phyloP scores from a whole-genome alignment of 2,329 filamentous ascomycete species.

The Coccinonectria pachysandricola region DNA sequence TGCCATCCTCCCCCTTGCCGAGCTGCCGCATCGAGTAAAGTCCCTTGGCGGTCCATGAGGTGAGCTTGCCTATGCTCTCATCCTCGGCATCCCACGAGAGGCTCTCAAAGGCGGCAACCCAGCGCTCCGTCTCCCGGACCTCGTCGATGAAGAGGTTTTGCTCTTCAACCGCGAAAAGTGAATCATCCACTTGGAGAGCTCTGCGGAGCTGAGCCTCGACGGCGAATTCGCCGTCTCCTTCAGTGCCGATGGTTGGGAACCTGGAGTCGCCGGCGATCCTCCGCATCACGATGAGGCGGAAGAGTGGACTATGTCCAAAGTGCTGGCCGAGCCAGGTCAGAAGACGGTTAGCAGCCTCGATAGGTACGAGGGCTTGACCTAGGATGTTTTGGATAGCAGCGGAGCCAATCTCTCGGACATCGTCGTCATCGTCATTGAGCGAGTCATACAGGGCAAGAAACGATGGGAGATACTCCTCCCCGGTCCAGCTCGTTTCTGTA shows the following conservation, averaged over 20 bases:
- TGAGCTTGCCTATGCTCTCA: conserved; percentile 18
- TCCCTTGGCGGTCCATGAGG: conserved; percentile 40
- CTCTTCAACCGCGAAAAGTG: conserved; percentile 79
- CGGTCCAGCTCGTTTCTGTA: conserved; percentile 11
- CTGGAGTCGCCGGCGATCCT: conserved; percentile 28
- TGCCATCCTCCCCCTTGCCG: conserved; percentile 41
- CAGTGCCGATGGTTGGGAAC: conserved; percentile 4
- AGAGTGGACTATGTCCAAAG: conserved; percentile 26
- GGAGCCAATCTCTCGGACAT: conserved; percentile 61
- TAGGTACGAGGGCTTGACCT: conserved; percentile 31
- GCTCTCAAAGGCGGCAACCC: conserved; percentile 43
- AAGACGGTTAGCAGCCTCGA: conserved; percentile 37
- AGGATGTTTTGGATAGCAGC: conserved; percentile 37
- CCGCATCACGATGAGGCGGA: conserved; percentile 29
- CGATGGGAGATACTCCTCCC: conserved; percentile 38
- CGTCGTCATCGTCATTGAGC: conserved; percentile 85
- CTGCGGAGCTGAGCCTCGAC: conserved; percentile 30
- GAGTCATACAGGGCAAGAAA: conserved; percentile 63
- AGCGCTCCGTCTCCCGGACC: conserved; percentile 60
- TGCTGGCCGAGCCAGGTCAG: conserved; percentile 30
- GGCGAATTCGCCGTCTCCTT: conserved; percentile 13
- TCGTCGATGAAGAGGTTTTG: conserved; percentile 92
- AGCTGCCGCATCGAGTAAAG: conserved; percentile 31
- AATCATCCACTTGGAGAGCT: conserved; percentile 46
- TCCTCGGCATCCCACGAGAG: conserved; percentile 14